Conservation (phyloP, 1,284 basidiomycete species). For the Schizophyllum amplum region DNA sequence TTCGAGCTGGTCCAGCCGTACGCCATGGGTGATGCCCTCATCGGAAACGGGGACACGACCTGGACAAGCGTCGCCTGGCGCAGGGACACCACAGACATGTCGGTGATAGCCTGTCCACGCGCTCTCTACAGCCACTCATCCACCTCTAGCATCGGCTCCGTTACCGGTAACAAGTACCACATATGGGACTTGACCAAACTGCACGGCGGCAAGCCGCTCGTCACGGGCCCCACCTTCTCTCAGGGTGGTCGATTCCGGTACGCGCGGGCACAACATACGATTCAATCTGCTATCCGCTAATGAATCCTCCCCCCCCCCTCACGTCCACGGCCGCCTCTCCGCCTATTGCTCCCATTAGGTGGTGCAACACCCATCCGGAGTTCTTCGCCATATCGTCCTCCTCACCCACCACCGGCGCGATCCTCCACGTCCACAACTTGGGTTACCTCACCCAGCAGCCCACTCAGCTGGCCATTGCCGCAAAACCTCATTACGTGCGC, state of each 20-base stretch:
- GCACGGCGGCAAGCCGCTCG: constrained; percentile 61
- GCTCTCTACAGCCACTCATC: constrained; percentile 7
- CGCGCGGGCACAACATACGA: neutral
- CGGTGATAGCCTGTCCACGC: constrained; percentile 17
- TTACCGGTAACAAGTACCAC: constrained; percentile 58
- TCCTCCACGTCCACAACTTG: constrained; percentile 60
- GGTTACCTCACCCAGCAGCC: constrained; percentile 57
- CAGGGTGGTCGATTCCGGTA: constrained; percentile 68
- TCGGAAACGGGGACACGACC: constrained; percentile 38
- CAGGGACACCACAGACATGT: constrained; percentile 62
- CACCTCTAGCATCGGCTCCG: constrained; percentile 54
- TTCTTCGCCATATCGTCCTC: constrained; percentile 67
- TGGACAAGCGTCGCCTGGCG: constrained; percentile 62
- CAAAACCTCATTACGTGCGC: constrained; percentile 53
- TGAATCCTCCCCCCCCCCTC: neutral
- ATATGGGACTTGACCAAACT: constrained; percentile 69
- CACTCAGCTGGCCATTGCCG: constrained; percentile 36
- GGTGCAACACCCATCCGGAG: constrained; percentile 67
- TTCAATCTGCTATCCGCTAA: constrained; percentile 6
- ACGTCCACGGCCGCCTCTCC: neutral
- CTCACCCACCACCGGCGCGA: constrained; percentile 49
- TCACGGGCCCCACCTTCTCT: constrained; percentile 49
- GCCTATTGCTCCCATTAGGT: constrained; percentile 32
- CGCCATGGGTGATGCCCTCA: constrained; percentile 43
- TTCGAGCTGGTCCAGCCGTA: constrained; percentile 66